A percentile compares a stretch with the other conserved stretches of the same genome.
Conservation (phyloP, 2,329 filamentous ascomycete genomes). For the Diaporthe destruens region DNA sequence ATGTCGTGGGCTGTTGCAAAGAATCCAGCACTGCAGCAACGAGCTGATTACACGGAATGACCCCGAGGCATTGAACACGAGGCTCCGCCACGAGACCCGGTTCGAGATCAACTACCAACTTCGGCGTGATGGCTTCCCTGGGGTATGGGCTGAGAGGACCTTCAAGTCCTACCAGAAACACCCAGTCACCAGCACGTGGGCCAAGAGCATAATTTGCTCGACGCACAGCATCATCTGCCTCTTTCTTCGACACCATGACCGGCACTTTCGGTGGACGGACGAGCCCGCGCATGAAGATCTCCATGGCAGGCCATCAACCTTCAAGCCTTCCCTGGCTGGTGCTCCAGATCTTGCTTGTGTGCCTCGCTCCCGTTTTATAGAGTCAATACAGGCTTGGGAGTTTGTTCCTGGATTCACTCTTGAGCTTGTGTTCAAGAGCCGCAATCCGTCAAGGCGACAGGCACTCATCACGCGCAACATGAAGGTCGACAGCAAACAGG, state of each 20-base stretch:
- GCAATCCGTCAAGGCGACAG: constrained; percentile 51
- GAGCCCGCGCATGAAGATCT: constrained; percentile 56
- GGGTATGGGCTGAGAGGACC: constrained; percentile 58
- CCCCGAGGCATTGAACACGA: constrained; percentile 57
- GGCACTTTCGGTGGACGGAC: constrained; percentile 62
- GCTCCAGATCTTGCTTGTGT: constrained; percentile 61
- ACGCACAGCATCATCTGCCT: constrained; percentile 64
- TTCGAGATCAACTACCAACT: constrained; percentile 64
- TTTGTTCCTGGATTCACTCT: constrained; percentile 64
- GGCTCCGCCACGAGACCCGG: constrained; percentile 47
- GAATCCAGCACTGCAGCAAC: constrained; percentile 63
- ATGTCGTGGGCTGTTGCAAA: constrained; percentile 62
- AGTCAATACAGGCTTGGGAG: constrained; percentile 60
- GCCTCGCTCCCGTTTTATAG: constrained; percentile 59
- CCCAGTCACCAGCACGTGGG: constrained; percentile 56
- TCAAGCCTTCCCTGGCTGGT: constrained; percentile 56
- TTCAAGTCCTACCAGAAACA: constrained; percentile 65
- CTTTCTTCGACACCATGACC: constrained; percentile 64
- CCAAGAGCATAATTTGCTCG: constrained; percentile 62
- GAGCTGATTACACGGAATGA: constrained; percentile 68
- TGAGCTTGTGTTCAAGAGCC: constrained; percentile 59
- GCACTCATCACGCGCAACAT: constrained; percentile 56
- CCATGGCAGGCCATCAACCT: constrained; percentile 53
- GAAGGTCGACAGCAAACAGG: constrained; percentile 61
- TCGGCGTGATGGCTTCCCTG: constrained; percentile 53